These are phyloP conservation scores for Didymella arachidicola DNA, from an alignment of 2,329 filamentous ascomycete genomes.

Conservation along the genomic window DNA sequence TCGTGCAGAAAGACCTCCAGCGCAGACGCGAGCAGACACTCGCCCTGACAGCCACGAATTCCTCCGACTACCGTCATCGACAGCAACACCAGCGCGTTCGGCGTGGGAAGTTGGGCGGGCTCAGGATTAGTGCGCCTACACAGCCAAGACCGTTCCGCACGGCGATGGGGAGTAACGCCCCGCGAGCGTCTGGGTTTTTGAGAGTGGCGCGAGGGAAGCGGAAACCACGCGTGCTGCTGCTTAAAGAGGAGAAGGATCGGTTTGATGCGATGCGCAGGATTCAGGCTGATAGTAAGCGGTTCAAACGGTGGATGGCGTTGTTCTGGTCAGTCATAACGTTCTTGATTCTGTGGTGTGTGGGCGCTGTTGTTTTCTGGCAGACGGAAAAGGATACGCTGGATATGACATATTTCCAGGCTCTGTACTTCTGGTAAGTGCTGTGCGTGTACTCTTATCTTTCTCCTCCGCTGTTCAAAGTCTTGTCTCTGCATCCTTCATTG, in stretches of 20 bases:
- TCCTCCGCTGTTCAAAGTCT: no score
- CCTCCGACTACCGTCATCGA: conserved; percentile 56
- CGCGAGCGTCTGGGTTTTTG: no score
- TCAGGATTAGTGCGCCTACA: conserved; percentile 39
- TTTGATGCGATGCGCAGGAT: conserved; percentile 85
- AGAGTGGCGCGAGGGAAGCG: no score
- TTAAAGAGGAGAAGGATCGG: conserved; percentile 68
- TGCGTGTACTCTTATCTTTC: background rate
- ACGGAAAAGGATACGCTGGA: conserved; percentile 62
- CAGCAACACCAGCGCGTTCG: conserved; percentile 38
- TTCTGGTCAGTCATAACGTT: conserved; percentile 72
- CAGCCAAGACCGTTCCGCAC: conserved; percentile 33
- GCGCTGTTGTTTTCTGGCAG: conserved; percentile 76
- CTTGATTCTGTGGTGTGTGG: conserved; percentile 78
- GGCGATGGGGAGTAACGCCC: conserved; percentile 29
- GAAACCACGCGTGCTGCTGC: conserved; percentile 60
- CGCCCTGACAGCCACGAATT: conserved; percentile 61
- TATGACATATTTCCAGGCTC: conserved; percentile 77
- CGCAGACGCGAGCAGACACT: conserved; percentile 63
- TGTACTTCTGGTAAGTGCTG: conserved; percentile 79
- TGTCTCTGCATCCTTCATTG: no score
- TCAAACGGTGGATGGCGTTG: conserved; percentile 78
- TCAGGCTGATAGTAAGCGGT: conserved; percentile 69
- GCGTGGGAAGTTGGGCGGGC: conserved; percentile 25
- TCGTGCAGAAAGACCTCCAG: conserved; percentile 67